phyloP scores from a whole-genome alignment of 129 eudicot species.

The Heracleum sosnowskyi region DNA sequence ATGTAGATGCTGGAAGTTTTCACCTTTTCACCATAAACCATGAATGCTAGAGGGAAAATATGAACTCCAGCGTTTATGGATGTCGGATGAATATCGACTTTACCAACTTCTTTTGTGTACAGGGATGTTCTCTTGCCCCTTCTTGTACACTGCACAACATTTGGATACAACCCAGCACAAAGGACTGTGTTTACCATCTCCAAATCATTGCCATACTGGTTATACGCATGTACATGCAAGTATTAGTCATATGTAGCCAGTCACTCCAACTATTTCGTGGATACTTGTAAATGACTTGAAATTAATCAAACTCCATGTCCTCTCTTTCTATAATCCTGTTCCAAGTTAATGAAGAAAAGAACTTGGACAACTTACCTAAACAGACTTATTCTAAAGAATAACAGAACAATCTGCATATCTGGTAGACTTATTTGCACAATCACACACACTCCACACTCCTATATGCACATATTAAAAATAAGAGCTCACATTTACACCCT shows the following conservation, averaged over 20 bases:
- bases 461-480: neutral
- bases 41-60: slow-evolving; percentile 77
- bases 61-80: slow-evolving; percentile 78
- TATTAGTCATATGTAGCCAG: neutral
- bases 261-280: neutral
- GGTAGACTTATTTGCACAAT: neutral
- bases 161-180: slow-evolving; percentile 98
- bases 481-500: slow-evolving; percentile 61
- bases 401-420: neutral
- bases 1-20: slow-evolving; percentile 69
- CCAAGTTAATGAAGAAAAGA: neutral
- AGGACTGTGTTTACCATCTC: slow-evolving; percentile 90
- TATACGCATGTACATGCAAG: slow-evolving; percentile 56
- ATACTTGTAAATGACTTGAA: neutral
- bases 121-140: slow-evolving; percentile 87
- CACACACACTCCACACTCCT: too few species aligned
- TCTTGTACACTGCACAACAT: slow-evolving; percentile 89
- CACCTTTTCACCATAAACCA: slow-evolving; percentile 96
- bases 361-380: neutral
- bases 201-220: slow-evolving; percentile 71
- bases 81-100: slow-evolving; percentile 90
- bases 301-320: slow-evolving; percentile 4
- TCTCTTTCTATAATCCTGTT: neutral
- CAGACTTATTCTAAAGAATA: neutral
- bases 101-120: slow-evolving; percentile 86